These are phyloP conservation scores for Pelargonium australe DNA, from an alignment of 441 rosid species.

Conservation along the genomic window DNA sequence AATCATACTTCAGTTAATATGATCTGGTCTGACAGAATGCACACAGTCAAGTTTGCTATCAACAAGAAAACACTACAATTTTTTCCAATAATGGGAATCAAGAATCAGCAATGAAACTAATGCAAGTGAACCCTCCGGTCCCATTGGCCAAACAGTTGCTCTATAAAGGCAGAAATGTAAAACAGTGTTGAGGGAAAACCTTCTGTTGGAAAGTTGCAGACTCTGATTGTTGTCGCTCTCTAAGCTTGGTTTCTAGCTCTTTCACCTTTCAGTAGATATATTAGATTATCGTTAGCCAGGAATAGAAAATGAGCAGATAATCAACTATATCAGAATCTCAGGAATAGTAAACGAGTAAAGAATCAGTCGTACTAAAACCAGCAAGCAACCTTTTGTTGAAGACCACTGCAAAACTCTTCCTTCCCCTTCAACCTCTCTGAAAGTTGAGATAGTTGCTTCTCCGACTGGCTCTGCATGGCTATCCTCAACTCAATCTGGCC, in stretches of 20 bases:
- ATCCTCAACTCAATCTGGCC: constrained; percentile 50
- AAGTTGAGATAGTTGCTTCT: constrained; percentile 57
- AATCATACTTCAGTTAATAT: constrained; percentile 9
- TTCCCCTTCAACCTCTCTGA: constrained; percentile 58
- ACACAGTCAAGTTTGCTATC: background rate
- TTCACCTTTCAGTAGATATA: constrained; percentile 39
- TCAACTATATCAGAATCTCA: background rate
- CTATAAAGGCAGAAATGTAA: background rate
- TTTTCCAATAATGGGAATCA: background rate
- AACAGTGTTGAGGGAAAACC: constrained; percentile 27
- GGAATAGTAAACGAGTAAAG: too few species aligned
- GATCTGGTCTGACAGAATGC: background rate
- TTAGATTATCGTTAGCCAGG: constrained; percentile 18
- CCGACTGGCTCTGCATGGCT: constrained; percentile 43
- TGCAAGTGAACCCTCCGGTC: too few species aligned
- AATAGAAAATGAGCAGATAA: constrained; percentile 7
- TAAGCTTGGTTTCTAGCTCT: constrained; percentile 63
- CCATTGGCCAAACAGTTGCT: too few species aligned
- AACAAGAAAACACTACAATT: background rate
- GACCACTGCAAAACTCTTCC: constrained; percentile 57
- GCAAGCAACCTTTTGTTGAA: constrained; percentile 59
- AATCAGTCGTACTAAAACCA: background rate
- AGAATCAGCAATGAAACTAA: too few species aligned
- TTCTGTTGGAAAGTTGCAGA: constrained; percentile 43
- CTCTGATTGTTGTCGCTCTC: constrained; percentile 55